Percentiles rank a stretch among this genome's conserved stretches.
These are phyloP conservation scores for Amauroascus verrucosus DNA, from an alignment of 2,329 filamentous ascomycete species.

Conservation along the genomic window DNA sequence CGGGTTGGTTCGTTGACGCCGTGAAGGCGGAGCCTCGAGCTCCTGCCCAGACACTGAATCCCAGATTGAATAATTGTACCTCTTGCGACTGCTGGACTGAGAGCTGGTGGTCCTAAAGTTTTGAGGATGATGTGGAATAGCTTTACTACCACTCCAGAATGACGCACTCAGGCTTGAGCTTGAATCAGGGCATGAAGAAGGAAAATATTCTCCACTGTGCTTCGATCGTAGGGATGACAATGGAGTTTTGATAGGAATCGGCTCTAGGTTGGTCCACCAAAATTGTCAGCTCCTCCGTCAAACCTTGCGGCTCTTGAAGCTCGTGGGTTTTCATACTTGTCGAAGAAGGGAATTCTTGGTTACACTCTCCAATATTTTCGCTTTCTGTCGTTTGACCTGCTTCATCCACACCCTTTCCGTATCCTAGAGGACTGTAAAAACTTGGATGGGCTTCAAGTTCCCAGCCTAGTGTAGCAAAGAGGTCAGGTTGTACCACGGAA, in stretches of 20 bases:
- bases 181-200: not conserved
- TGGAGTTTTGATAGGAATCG: constrained; percentile 1
- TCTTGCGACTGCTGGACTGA: not conserved
- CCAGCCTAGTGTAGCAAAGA: not conserved
- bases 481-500: not conserved
- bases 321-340: not conserved
- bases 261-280: not conserved
- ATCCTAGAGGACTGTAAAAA: not conserved
- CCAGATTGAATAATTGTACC: constrained; percentile 2
- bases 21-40: not conserved
- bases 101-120: not conserved
- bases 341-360: not conserved
- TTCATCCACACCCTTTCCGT: not conserved
- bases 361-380: not conserved
- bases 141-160: not conserved
- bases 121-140: not conserved
- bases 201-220: not conserved
- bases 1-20: not conserved
- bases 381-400: not conserved
- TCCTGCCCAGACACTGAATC: constrained; percentile 1
- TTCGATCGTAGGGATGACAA: not conserved
- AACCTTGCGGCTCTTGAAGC: not conserved
- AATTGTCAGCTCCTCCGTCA: not conserved
- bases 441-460: not conserved
- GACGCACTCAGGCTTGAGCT: not conserved